Evolutionary conservation across 192 early-diverging fungal species (phyloP).

Genomic region (Linnemannia schmuckeri): DNA sequence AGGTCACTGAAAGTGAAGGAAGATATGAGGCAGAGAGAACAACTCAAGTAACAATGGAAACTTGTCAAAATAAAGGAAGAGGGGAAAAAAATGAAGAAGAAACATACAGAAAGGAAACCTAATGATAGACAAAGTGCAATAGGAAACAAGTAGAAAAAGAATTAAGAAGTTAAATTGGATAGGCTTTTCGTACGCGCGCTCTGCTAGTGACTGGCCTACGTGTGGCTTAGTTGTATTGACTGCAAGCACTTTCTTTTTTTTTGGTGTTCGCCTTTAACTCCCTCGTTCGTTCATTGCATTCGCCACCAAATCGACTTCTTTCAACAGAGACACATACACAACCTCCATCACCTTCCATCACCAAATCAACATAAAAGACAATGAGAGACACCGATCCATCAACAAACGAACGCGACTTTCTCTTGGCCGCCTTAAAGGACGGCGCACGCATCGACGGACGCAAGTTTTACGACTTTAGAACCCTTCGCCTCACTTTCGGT

Average conservation of each 20-base stretch:
- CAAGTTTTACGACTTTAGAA: constrained; percentile 79
- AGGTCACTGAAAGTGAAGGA: background rate
- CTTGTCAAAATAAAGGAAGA: background rate
- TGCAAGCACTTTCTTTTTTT: background rate
- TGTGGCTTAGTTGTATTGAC: constrained; percentile 12
- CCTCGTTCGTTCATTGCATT: background rate
- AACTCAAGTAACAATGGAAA: background rate
- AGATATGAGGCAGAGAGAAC: background rate
- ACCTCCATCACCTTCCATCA: background rate
- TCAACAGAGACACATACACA: background rate
- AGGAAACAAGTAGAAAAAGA: background rate
- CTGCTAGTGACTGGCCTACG: background rate
- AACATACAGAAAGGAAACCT: no score
- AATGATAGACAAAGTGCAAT: no score
- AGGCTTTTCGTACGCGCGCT: no score
- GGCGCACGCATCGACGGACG: constrained; percentile 86
- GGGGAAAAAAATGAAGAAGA: background rate
- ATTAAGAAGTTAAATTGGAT: no score
- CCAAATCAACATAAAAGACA: background rate
- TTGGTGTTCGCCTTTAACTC: background rate
- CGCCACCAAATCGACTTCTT: background rate
- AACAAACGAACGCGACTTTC: constrained; percentile 83
- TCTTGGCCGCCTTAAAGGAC: constrained; percentile 76
- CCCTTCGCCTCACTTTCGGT: constrained; percentile 75
- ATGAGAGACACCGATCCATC: constrained; percentile 71